These are phyloP conservation scores for Cladophialophora exuberans DNA, from an alignment of 2,329 filamentous ascomycete genomes.

Conservation along the genomic window DNA sequence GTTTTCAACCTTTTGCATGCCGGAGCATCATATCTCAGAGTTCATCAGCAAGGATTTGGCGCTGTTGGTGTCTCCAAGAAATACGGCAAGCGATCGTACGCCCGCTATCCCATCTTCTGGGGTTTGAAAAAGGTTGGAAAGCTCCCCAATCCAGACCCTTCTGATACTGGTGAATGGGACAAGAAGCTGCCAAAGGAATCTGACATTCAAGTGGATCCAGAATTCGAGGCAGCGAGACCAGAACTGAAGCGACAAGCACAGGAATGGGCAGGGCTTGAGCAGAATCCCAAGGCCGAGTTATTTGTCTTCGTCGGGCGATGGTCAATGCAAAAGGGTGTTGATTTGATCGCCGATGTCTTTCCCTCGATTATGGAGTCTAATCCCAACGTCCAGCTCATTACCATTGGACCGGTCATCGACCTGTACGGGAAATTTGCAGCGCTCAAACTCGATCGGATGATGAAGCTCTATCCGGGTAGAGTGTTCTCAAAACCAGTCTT, in stretches of 20 bases:
- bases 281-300: slow-evolving; percentile 64
- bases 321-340: slow-evolving; percentile 71
- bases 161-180: slow-evolving; percentile 65
- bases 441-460: slow-evolving; percentile 65
- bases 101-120: slow-evolving; percentile 72
- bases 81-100: slow-evolving; percentile 68
- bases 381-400: slow-evolving; percentile 64
- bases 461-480: slow-evolving; percentile 66
- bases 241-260: slow-evolving; percentile 64
- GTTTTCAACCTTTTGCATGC: slow-evolving; percentile 71
- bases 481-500: slow-evolving; percentile 72
- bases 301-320: slow-evolving; percentile 71
- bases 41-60: slow-evolving; percentile 70
- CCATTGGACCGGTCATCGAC: slow-evolving; percentile 68
- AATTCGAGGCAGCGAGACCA: slow-evolving; percentile 57
- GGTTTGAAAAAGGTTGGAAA: slow-evolving; percentile 65
- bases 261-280: slow-evolving; percentile 67
- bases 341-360: slow-evolving; percentile 70
- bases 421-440: slow-evolving; percentile 70
- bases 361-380: slow-evolving; percentile 64
- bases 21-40: slow-evolving; percentile 66
- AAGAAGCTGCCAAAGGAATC: slow-evolving; percentile 54
- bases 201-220: slow-evolving; percentile 57
- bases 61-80: slow-evolving; percentile 71
- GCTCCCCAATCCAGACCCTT: slow-evolving; percentile 68